Conservation (phyloP, 129 eudicot species). For the Tanacetum coccineum region DNA sequence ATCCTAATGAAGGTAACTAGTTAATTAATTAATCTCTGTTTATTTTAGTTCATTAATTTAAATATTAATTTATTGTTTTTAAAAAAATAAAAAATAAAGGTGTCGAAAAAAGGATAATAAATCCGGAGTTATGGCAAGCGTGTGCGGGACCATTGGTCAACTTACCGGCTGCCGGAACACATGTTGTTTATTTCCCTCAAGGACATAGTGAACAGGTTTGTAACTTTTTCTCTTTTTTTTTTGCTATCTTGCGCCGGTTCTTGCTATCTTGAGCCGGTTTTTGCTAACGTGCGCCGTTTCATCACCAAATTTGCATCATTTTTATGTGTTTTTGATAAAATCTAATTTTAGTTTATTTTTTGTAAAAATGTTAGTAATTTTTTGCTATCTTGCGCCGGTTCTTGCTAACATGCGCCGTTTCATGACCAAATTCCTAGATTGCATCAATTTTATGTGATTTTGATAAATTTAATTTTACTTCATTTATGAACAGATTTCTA, state of each 20-base stretch:
- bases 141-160: constrained; percentile 97
- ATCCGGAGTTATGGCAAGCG: constrained; percentile 91
- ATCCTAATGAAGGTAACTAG: constrained; percentile 56
- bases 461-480: constrained; percentile 9
- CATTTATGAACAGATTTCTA: too few species aligned
- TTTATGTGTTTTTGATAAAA: too few species aligned
- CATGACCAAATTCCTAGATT: constrained; percentile 18
- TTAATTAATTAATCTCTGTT: too few species aligned
- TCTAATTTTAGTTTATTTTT: background rate
- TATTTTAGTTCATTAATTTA: background rate
- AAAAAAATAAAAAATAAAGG: background rate
- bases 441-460: constrained; percentile 13
- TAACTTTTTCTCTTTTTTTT: background rate
- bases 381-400: constrained; percentile 39
- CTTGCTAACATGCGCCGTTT: constrained; percentile 15
- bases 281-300: constrained; percentile 15
- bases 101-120: constrained; percentile 37
- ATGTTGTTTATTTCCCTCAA: constrained; percentile 95
- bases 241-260: constrained; percentile 39
- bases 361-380: background rate
- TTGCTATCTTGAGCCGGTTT: constrained; percentile 34
- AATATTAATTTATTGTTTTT: background rate
- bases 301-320: constrained; percentile 17
- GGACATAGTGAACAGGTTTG: constrained; percentile 96
- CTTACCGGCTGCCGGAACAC: constrained; percentile 96